A percentile compares a stretch with the other conserved stretches of the same genome.
Conservation (phyloP, 2,329 filamentous ascomycete species). For the Stachybotrys chlorohalonatus region DNA sequence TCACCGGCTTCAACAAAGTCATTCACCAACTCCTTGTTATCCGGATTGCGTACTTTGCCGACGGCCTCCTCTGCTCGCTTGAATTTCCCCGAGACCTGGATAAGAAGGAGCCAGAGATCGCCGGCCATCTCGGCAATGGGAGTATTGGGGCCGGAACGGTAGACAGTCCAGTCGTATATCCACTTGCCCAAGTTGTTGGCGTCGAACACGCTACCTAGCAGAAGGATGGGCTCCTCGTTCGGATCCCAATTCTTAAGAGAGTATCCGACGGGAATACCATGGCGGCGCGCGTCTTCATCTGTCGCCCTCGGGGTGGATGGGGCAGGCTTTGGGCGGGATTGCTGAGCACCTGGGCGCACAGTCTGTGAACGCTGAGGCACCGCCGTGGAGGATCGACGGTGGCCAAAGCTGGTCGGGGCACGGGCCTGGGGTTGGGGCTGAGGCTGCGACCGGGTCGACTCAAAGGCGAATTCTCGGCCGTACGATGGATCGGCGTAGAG, state of each 20-base stretch:
- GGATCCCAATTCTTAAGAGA: slow-evolving; percentile 99
- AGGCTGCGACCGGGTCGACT: slow-evolving; percentile 24
- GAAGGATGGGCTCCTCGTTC: slow-evolving; percentile 82
- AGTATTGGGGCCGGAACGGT: slow-evolving; percentile 70
- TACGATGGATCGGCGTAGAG: slow-evolving; percentile 27
- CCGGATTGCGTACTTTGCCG: slow-evolving; percentile 59
- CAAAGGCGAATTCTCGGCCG: slow-evolving; percentile 25
- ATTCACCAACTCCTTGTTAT: slow-evolving; percentile 72
- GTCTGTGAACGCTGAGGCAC: slow-evolving; percentile 44
- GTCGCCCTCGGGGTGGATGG: slow-evolving; percentile 39
- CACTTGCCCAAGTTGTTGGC: slow-evolving; percentile 96
- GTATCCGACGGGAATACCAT: slow-evolving; percentile 80
- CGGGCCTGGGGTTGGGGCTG: slow-evolving; percentile 15
- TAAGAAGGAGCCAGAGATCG: slow-evolving; percentile 89
- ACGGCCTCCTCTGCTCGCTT: slow-evolving; percentile 80
- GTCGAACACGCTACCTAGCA: slow-evolving; percentile 93
- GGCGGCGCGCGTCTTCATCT: slow-evolving; percentile 49
- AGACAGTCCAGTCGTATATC: slow-evolving; percentile 99
- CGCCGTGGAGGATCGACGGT: slow-evolving; percentile 40
- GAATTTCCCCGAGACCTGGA: slow-evolving; percentile 87
- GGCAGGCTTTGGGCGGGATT: slow-evolving; percentile 14
- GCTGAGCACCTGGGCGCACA: slow-evolving; percentile 30
- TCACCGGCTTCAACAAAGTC: slow-evolving; percentile 89
- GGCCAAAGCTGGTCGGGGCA: slow-evolving; percentile 31
- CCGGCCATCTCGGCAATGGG: slow-evolving; percentile 87